Evolutionary conservation across 441 rosid species (phyloP).

Genomic region (Populus hybrid): DNA sequence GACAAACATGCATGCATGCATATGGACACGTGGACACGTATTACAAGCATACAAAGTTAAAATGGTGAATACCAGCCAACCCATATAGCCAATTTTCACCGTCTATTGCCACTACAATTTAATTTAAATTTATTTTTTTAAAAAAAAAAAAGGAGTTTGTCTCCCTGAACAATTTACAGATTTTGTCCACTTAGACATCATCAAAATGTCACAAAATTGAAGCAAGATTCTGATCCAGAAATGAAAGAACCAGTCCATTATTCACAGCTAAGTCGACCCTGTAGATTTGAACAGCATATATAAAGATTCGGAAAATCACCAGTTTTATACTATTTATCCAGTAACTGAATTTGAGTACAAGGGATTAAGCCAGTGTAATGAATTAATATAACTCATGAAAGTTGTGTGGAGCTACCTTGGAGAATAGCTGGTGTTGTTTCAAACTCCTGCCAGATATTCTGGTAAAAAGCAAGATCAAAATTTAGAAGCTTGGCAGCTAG

Average conservation of each 20-base stretch:
- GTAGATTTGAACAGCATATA: neutral
- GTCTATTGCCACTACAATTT: neutral
- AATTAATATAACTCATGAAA: neutral
- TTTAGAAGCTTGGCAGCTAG: slow-evolving; percentile 67
- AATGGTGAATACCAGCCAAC: neutral
- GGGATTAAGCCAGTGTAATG: neutral
- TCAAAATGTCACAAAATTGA: neutral
- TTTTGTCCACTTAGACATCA: neutral
- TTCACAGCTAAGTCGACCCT: neutral
- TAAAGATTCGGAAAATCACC: neutral
- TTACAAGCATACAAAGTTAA: neutral
- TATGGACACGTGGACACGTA: neutral
- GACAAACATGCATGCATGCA: neutral
- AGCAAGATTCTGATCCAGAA: neutral
- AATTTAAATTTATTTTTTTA: neutral
- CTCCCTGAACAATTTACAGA: neutral
- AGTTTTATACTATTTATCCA: neutral
- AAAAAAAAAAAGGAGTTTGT: neutral
- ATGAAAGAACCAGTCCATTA: neutral
- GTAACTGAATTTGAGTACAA: neutral
- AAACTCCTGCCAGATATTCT: slow-evolving; percentile 67
- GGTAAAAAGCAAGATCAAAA: slow-evolving; percentile 52
- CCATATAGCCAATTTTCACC: neutral
- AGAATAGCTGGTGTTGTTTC: slow-evolving; percentile 59
- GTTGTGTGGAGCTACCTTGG: slow-evolving; percentile 40